These are phyloP conservation scores for Lasiosphaeriaceae sp. DNA, from an alignment of 495 filamentous ascomycete species.

Conservation along the genomic window DNA sequence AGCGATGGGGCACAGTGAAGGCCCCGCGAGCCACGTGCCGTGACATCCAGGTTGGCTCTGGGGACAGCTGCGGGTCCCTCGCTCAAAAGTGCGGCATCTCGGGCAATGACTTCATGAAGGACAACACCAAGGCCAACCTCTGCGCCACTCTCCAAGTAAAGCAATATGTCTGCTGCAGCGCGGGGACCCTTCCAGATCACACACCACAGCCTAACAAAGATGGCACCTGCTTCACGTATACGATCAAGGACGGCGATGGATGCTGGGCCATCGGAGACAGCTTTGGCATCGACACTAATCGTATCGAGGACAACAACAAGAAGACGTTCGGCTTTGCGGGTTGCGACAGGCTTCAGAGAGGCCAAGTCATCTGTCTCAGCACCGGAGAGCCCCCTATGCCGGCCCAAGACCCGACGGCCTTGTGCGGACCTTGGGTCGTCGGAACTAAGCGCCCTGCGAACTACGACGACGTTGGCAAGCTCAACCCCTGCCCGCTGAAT, in stretches of 20 bases:
- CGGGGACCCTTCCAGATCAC: slow-evolving; percentile 34
- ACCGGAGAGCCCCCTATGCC: slow-evolving; percentile 45
- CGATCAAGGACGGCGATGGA: slow-evolving; percentile 29
- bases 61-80: slow-evolving; percentile 38
- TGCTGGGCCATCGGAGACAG: slow-evolving; percentile 28
- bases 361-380: slow-evolving; percentile 45
- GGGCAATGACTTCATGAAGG: slow-evolving; percentile 33
- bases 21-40: too few species aligned
- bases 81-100: slow-evolving; percentile 40
- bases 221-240: slow-evolving; percentile 39
- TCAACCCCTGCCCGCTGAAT: slow-evolving; percentile 38
- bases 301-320: slow-evolving; percentile 39
- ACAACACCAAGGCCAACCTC: slow-evolving; percentile 31
- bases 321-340: slow-evolving; percentile 50
- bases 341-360: slow-evolving; percentile 31
- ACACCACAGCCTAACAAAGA: slow-evolving; percentile 38
- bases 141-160: slow-evolving; percentile 32
- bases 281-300: slow-evolving; percentile 27
- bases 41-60: too few species aligned
- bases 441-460: slow-evolving; percentile 25
- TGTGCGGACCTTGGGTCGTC: slow-evolving; percentile 44
- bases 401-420: slow-evolving; percentile 26
- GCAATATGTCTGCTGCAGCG: slow-evolving; percentile 47
- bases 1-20: too few species aligned
- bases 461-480: slow-evolving; percentile 10